These are phyloP conservation scores for Teratosphaeriaceae sp. DNA, from an alignment of 2,329 filamentous ascomycete species.

Conservation along the genomic window DNA sequence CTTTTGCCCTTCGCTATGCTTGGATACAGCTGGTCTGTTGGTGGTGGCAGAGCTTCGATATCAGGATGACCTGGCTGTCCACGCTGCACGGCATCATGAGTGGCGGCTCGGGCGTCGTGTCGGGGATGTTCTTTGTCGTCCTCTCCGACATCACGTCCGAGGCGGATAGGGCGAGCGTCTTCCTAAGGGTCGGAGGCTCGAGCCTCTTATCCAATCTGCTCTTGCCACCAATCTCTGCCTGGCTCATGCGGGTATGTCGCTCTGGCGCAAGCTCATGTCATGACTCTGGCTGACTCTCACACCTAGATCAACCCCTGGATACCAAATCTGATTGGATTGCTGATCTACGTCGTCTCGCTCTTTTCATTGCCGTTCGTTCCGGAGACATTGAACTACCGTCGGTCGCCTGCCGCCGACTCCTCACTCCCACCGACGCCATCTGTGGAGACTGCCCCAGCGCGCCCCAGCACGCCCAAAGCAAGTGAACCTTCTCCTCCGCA, in stretches of 20 bases:
- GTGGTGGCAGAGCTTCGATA: constrained; percentile 28
- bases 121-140: constrained; percentile 23
- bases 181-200: constrained; percentile 25
- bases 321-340: constrained; percentile 21
- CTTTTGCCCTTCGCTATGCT: constrained; percentile 15
- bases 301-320: constrained; percentile 28
- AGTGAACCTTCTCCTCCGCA: background rate
- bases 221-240: constrained; percentile 27
- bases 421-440: constrained; percentile 2
- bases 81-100: constrained; percentile 24
- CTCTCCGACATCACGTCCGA: constrained; percentile 27
- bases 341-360: constrained; percentile 12
- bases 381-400: constrained; percentile 27
- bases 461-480: too few relatives aligned
- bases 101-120: constrained; percentile 21
- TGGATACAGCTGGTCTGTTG: constrained; percentile 27
- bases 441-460: background rate
- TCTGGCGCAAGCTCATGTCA: background rate
- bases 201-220: constrained; percentile 24
- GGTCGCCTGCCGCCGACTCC: background rate
- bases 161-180: constrained; percentile 21
- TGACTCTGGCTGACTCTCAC: background rate
- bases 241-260: constrained; percentile 22
- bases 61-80: constrained; percentile 27
- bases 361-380: constrained; percentile 21